Conservation (phyloP, 164 flowering plant genomes). For the Magnolia officinalis region DNA sequence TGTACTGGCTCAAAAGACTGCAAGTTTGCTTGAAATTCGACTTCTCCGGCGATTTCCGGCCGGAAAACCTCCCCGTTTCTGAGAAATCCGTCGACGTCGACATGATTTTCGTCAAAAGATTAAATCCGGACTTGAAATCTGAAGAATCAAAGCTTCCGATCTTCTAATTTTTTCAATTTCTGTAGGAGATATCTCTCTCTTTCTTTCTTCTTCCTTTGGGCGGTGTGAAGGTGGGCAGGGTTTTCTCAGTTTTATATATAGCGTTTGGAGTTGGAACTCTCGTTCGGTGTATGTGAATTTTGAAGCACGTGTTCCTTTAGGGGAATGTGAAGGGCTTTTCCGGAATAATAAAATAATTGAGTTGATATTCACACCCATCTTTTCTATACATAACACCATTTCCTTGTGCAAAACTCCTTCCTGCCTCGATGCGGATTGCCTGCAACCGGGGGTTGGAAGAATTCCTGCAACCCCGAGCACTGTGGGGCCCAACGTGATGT, state of each 20-base stretch:
- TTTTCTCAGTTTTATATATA: neutral
- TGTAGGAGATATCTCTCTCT: neutral
- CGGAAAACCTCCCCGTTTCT: constrained; percentile 28
- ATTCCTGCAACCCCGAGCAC: no score
- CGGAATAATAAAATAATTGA: neutral
- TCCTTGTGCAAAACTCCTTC: neutral
- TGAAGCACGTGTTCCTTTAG: neutral
- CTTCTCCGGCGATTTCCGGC: constrained; percentile 30
- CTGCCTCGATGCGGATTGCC: no score
- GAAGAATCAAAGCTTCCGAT: neutral
- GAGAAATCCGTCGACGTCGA: constrained; percentile 27
- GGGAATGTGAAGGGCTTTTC: neutral
- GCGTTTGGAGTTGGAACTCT: no score
- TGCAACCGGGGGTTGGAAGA: no score
- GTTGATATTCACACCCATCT: neutral
- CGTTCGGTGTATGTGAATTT: neutral
- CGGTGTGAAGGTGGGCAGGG: neutral
- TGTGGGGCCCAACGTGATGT: no score
- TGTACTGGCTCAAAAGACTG: constrained; percentile 57
- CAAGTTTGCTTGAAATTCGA: constrained; percentile 58
- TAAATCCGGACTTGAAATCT: neutral
- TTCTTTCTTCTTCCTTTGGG: neutral
- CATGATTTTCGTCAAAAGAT: constrained; percentile 22
- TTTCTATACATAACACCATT: neutral
- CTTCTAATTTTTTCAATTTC: neutral